Base-by-base conservation (phyloP, 768 basidiomycete species). In the Astraeus odoratus region DNA sequence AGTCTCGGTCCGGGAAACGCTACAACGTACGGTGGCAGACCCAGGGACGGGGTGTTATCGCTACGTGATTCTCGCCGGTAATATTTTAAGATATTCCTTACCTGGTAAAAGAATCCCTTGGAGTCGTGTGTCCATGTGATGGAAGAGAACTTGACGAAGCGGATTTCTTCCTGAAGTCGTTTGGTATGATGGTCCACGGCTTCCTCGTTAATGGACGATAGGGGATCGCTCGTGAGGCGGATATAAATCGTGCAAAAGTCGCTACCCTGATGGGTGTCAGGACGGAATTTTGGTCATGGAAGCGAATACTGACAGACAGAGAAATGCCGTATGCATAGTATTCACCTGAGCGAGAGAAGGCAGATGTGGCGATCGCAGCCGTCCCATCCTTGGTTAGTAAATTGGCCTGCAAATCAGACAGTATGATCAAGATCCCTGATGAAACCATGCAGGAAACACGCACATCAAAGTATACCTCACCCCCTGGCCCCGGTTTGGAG, bases 61-160 rank as follows among this genome's bases (percentile, higher is more conserved):
- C 19, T 19, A 26, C 5, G 30, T 31, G 3, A 23, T 35, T 8
- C n/a, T n/a, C n/a, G n/a, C 39, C 9, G 15, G 26, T 12, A 35
- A 44, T 20, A 19, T 36, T 26, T 13, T 5, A n/a, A 37, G 39
- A 26, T 12, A 42, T 22, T 39, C 33, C 62, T 18, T 40, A 72
- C 71, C 70, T 89, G 87, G 59, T 92, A 92, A 65, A 91, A 87
- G 64, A 91, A 88, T 1, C 89, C 88, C 49, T 79, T 81, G 44
- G 78, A 81, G 62, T 90, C 86, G 44, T 78, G 76, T 4, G 80
- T 80, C 89, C 88, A 91, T 22, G 70, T 68, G 34, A 89, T 71
- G 9, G 68, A 63, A 1, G 82, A 83, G 63, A 87, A 89, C 59
- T 91, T 91, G 50, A 86, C 83, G 57, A 76, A 83, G 44, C 80